Evolutionary conservation across 2,329 filamentous ascomycete species (phyloP).

Genomic region (Colletotrichum sp.): DNA sequence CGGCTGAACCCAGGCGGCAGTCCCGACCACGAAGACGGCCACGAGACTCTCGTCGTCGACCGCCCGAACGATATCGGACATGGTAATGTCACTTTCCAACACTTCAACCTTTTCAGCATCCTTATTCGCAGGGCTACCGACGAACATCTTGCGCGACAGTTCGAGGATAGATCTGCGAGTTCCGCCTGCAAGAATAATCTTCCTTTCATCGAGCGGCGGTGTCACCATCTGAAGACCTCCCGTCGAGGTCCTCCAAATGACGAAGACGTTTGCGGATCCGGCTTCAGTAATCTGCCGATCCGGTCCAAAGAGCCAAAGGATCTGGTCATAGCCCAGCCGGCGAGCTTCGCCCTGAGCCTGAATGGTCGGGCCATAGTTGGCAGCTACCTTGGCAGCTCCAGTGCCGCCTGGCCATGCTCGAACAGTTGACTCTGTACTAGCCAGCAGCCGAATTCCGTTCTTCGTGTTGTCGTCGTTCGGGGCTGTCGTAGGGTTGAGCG

Average conservation of each 20-base stretch:
- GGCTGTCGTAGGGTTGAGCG: neutral
- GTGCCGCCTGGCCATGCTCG: conserved; percentile 13
- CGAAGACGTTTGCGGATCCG: neutral
- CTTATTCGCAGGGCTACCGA: conserved; percentile 32
- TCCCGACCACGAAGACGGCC: conserved; percentile 86
- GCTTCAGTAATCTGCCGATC: conserved; percentile 10
- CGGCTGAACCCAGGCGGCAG: conserved; percentile 66
- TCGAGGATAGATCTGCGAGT: neutral
- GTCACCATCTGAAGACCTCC: neutral
- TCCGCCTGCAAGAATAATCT: neutral
- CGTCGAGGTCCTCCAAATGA: neutral
- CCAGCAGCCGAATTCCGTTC: neutral
- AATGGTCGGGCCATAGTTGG: conserved; percentile 24
- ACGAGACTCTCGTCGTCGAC: conserved; percentile 76
- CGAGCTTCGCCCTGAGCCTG: conserved; percentile 4
- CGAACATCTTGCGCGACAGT: neutral
- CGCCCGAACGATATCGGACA: conserved; percentile 76
- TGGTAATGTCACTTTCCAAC: conserved; percentile 83
- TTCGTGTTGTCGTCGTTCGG: neutral
- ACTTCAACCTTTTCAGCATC: conserved; percentile 64
- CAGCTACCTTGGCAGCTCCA: conserved; percentile 13
- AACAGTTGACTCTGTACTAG: neutral
- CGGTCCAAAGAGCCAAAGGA: conserved; percentile 15
- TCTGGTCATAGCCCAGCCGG: conserved; percentile 12
- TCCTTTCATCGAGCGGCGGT: neutral